phyloP scores from a whole-genome alignment of 202 grass and related monocot genomes.

The Panicum virgatum region DNA sequence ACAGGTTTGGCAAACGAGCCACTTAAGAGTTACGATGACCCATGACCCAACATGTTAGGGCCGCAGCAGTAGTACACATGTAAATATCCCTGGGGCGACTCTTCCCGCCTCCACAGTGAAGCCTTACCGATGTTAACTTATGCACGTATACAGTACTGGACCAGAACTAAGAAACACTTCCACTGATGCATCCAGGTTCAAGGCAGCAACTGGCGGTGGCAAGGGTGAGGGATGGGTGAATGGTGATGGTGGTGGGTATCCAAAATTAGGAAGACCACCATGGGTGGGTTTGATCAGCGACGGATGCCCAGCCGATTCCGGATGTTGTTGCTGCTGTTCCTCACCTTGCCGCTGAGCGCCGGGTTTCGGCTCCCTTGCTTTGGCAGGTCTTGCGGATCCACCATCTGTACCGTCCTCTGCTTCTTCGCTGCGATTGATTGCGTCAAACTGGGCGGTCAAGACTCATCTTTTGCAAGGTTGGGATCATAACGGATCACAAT shows the following conservation, averaged over 20 bases:
- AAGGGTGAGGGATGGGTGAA: background rate
- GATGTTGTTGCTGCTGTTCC: conserved; percentile 12
- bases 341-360: conserved; percentile 30
- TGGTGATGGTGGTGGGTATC: no score
- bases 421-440: conserved; percentile 59
- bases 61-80: background rate
- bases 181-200: background rate
- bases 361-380: conserved; percentile 47
- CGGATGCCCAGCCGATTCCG: conserved; percentile 16
- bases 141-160: background rate
- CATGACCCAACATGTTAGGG: conserved; percentile 7
- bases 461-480: background rate
- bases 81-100: background rate
- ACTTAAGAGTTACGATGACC: background rate
- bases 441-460: background rate
- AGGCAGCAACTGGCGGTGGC: background rate
- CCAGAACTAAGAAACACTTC: conserved; percentile 14
- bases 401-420: conserved; percentile 55
- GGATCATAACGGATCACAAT: background rate
- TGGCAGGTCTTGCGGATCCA: conserved; percentile 61
- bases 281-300: background rate
- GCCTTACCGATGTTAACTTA: background rate
- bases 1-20: conserved; percentile 23
- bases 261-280: background rate
- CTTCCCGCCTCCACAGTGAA: background rate